phyloP scores from a whole-genome alignment of 164 flowering plant species.

The Aristolochia californica region DNA sequence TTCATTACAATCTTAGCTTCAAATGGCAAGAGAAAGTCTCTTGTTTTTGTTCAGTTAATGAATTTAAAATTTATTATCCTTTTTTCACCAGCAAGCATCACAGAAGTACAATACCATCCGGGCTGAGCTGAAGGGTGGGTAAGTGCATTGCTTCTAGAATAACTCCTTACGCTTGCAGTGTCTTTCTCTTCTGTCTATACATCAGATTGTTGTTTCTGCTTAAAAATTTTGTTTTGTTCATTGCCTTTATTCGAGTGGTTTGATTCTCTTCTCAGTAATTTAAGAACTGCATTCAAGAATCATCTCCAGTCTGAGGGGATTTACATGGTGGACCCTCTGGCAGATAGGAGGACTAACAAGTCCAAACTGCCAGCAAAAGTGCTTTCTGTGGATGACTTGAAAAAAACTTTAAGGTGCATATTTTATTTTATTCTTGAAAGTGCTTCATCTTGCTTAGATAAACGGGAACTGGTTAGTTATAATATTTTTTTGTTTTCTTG shows the following conservation, averaged over 20 bases:
- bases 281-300: slow-evolving; percentile 55
- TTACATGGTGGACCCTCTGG: slow-evolving; percentile 54
- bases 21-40: no score
- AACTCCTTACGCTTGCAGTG: background rate
- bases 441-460: background rate
- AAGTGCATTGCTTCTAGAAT: slow-evolving; percentile 10
- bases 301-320: slow-evolving; percentile 50
- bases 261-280: slow-evolving; percentile 38
- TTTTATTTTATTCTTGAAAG: background rate
- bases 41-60: no score
- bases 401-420: slow-evolving; percentile 66
- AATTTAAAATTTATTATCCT: slow-evolving; percentile 2
- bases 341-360: slow-evolving; percentile 32
- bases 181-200: background rate
- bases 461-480: background rate
- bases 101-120: slow-evolving; percentile 46
- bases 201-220: background rate
- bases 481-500: background rate
- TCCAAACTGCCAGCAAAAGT: slow-evolving; percentile 41
- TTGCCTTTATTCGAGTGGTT: background rate
- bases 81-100: slow-evolving; percentile 42
- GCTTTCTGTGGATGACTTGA: slow-evolving; percentile 70
- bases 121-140: slow-evolving; percentile 89
- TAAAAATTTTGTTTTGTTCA: background rate
- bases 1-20: no score